Percentiles rank a stretch among this genome's conserved stretches.
Evolutionary conservation across 345 rosid genomes (phyloP).

Genomic region (Triadica sebifera): DNA sequence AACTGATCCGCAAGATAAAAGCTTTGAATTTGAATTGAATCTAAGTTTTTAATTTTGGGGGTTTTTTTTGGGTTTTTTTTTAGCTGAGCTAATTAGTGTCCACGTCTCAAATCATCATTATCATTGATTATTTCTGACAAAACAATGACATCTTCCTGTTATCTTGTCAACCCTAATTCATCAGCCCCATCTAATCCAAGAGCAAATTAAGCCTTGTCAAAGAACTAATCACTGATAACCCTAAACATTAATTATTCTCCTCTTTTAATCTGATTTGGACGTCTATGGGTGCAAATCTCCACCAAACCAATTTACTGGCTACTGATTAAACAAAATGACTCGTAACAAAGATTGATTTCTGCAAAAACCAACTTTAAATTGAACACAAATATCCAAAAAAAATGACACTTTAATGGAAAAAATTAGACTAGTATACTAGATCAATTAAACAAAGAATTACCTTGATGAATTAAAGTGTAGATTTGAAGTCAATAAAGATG

Average conservation of each 20-base stretch:
- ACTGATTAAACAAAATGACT: conserved; percentile 22
- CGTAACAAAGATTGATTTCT: conserved; percentile 7
- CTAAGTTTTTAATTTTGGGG: too few relatives aligned
- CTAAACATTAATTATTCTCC: conserved; percentile 8
- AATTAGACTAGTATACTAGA: too few relatives aligned
- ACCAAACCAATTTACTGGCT: conserved; percentile 39
- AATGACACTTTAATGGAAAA: too few relatives aligned
- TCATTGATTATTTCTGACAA: background rate
- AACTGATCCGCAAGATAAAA: conserved; percentile 16
- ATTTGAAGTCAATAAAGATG: conserved; percentile 12
- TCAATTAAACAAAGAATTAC: conserved; percentile 6
- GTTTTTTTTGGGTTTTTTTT: conserved; percentile 4
- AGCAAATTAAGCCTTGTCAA: conserved; percentile 12
- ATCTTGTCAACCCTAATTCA: conserved; percentile 34
- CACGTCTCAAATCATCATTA: conserved; percentile 12
- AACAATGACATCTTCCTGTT: background rate
- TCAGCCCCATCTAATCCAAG: conserved; percentile 11
- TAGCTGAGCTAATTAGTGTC: background rate
- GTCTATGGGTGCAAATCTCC: conserved; percentile 36
- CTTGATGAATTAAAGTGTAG: conserved; percentile 18
- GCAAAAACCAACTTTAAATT: background rate
- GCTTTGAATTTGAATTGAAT: conserved; percentile 5
- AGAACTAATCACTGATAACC: conserved; percentile 18
- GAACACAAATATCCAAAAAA: conserved; percentile 4
- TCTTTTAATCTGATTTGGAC: conserved; percentile 28